These are phyloP conservation scores for Neopestalotiopsis rosae DNA, from an alignment of 2,329 filamentous ascomycete genomes.

Conservation along the genomic window DNA sequence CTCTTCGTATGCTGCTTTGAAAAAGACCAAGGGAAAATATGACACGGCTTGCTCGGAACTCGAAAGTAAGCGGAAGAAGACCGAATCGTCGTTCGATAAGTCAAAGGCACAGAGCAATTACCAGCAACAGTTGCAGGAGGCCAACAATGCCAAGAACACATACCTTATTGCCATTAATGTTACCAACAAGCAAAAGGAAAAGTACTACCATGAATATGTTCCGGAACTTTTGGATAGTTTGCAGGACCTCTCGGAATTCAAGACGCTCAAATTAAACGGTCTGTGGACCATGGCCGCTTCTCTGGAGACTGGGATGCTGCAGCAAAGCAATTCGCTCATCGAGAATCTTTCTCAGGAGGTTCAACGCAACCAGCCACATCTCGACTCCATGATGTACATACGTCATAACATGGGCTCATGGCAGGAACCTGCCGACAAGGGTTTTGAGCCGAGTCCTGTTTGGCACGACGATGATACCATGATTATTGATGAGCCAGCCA, in stretches of 20 bases:
- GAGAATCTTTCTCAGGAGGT: slow-evolving; percentile 81
- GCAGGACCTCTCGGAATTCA: slow-evolving; percentile 91
- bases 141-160: slow-evolving; percentile 99
- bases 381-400: slow-evolving; percentile 98
- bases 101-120: slow-evolving; percentile 89
- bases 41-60: slow-evolving; percentile 93
- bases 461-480: slow-evolving; percentile 95
- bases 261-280: slow-evolving; percentile 81
- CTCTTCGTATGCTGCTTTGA: slow-evolving; percentile 79
- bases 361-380: slow-evolving; percentile 80
- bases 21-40: slow-evolving; percentile 92
- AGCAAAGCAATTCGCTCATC: slow-evolving; percentile 74
- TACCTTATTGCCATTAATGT: slow-evolving; percentile 96
- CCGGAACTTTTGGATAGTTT: slow-evolving; percentile 92
- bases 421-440: slow-evolving; percentile 83
- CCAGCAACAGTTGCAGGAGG: slow-evolving; percentile 89
- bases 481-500: slow-evolving; percentile 84
- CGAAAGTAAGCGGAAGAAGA: slow-evolving; percentile 92
- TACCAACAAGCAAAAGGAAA: slow-evolving; percentile 96
- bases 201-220: slow-evolving; percentile 96
- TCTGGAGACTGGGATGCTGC: slow-evolving; percentile 80
- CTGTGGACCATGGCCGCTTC: slow-evolving; percentile 83
- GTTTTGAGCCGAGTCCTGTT: slow-evolving; percentile 92
- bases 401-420: slow-evolving; percentile 85
- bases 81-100: slow-evolving; percentile 93